These are phyloP conservation scores for Ophioceras dolichostomum DNA, from an alignment of 2,329 filamentous ascomycete genomes.

Conservation along the genomic window DNA sequence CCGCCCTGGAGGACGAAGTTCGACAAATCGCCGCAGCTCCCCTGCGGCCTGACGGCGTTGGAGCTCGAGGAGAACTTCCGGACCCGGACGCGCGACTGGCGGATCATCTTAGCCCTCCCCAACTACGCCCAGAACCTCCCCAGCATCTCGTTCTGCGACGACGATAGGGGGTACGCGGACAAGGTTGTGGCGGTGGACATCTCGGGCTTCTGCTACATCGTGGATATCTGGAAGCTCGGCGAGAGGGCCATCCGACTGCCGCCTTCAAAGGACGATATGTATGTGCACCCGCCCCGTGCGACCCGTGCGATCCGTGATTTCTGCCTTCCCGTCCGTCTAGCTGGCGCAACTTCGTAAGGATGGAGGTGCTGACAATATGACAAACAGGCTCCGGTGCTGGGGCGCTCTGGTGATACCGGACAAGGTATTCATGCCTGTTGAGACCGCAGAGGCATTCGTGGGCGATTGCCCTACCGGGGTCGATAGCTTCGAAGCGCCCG, in stretches of 20 bases:
- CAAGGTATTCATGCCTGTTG: slow-evolving; percentile 11
- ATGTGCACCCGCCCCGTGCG: neutral
- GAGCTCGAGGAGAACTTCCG: slow-evolving; percentile 22
- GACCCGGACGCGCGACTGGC: slow-evolving; percentile 33
- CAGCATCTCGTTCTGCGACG: slow-evolving; percentile 36
- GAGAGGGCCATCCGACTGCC: slow-evolving; percentile 13
- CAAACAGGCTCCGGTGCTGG: slow-evolving; percentile 37
- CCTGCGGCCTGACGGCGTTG: slow-evolving; percentile 8
- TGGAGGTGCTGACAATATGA: too few species aligned
- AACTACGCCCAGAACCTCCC: slow-evolving; percentile 33
- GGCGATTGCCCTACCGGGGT: slow-evolving; percentile 15
- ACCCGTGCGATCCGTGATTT: neutral
- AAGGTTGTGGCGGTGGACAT: slow-evolving; percentile 40
- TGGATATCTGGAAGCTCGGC: slow-evolving; percentile 36
- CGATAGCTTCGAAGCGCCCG: neutral
- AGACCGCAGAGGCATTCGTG: slow-evolving; percentile 15
- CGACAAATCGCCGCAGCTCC: slow-evolving; percentile 10
- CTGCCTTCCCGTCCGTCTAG: too few species aligned
- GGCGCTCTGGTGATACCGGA: slow-evolving; percentile 32
- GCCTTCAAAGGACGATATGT: neutral
- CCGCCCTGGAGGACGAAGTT: too few species aligned
- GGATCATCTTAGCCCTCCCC: slow-evolving; percentile 32
- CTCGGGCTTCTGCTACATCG: slow-evolving; percentile 31
- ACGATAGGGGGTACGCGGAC: slow-evolving; percentile 31
- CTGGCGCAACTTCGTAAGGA: too few species aligned